Evolutionary conservation across 1,139 yeast species (phyloP), one percentile per base, ranked within the genome.

Genomic region (Nakaseomyces kungkrabaensis): DNA sequence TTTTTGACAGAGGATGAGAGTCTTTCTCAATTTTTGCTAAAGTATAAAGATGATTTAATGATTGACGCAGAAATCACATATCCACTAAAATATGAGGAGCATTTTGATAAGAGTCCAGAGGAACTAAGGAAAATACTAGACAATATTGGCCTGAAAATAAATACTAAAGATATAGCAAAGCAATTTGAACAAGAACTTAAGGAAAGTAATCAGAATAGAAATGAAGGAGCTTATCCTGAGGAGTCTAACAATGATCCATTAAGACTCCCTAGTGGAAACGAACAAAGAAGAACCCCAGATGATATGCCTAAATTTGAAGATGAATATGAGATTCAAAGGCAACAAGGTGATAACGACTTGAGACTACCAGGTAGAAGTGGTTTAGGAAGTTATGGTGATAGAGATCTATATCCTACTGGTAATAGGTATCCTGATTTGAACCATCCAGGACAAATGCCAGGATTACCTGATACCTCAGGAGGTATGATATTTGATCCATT

Each of bases 241-340:
- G 5, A 1, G 10, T 5, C 8, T 10, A n/a, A 9, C 11, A 25
- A 38, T 7, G 31, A 38, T 11, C 42, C 42, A 9, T 17, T 38
- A 17, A 10, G 11, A 36, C 25, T 36, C 10, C 38, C 38, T 36
- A 36, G 3, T 7, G 25, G 38, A 5, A 22, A 29, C 5, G 29
- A 43, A 22, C 13, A 33, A 5, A 25, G 46, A 6, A 25, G 46
- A 17, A 10, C 13, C 5, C 37, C 34, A 8, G 46, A 29, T 9
- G 78, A 73, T 54, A 75, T 74, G 65, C 83, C 83, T 1, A 76
- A 73, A 24, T 79, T 79, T 60, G 83, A 79, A 42, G 82, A 78
- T 59, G 83, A 79, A 57, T 75, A 75, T 54, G 76, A 77, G 56
- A 66, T 76, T 8, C 56, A 50, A 25, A 43, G 50, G 10, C 43